Conservation (phyloP, 1,139 yeast species). For the Suhomyces bokatorum region DNA sequence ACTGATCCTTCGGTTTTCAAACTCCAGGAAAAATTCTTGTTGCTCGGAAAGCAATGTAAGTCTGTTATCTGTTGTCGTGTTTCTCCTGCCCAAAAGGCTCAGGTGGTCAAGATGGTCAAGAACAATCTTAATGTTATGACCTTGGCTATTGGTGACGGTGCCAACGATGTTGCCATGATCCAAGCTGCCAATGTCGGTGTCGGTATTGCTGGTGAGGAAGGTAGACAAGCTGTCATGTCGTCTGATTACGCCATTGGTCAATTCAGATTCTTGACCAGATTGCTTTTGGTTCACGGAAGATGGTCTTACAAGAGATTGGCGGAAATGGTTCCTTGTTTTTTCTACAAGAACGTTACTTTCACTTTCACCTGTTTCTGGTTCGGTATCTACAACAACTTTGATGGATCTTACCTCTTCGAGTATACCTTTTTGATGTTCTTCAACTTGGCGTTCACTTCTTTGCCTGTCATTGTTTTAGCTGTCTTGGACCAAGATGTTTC, state of each 20-base stretch:
- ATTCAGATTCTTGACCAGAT: slow-evolving; percentile 54
- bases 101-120: slow-evolving; percentile 55
- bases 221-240: slow-evolving; percentile 68
- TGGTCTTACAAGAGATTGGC: slow-evolving; percentile 66
- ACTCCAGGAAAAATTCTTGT: slow-evolving; percentile 43
- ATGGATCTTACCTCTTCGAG: slow-evolving; percentile 63
- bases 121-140: slow-evolving; percentile 57
- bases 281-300: slow-evolving; percentile 60
- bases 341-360: slow-evolving; percentile 61
- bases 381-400: slow-evolving; percentile 57
- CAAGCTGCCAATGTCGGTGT: slow-evolving; percentile 67
- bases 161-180: slow-evolving; percentile 70
- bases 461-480: slow-evolving; percentile 60
- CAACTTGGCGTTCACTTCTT: slow-evolving; percentile 64
- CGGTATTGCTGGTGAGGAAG: slow-evolving; percentile 71
- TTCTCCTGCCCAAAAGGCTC: slow-evolving; percentile 65
- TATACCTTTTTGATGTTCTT: slow-evolving; percentile 64
- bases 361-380: slow-evolving; percentile 64
- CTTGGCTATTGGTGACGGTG: slow-evolving; percentile 67
- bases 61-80: slow-evolving; percentile 67
- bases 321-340: slow-evolving; percentile 66
- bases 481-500: slow-evolving; percentile 64
- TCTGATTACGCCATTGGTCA: slow-evolving; percentile 69
- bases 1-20: slow-evolving; percentile 16
- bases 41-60: slow-evolving; percentile 59